Evolutionary conservation across 495 filamentous ascomycete species (phyloP).

Genomic region (Hyaloscypha finlandica): DNA sequence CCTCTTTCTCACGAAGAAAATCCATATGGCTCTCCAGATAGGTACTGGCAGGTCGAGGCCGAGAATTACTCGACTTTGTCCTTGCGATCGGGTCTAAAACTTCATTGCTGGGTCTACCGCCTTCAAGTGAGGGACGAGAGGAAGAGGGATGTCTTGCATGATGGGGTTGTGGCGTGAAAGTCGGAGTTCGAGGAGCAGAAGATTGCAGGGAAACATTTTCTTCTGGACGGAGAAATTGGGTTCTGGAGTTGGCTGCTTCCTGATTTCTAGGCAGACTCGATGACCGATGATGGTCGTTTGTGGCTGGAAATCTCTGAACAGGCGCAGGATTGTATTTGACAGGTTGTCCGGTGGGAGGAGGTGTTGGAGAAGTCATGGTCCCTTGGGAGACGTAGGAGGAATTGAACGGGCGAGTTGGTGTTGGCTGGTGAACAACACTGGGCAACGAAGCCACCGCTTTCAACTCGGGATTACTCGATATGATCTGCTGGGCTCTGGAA

Average conservation of each 20-base stretch:
- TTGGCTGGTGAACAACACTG: slow-evolving; percentile 57
- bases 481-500: slow-evolving; percentile 54
- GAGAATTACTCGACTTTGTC: slow-evolving; percentile 61
- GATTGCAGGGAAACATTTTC: slow-evolving; percentile 12
- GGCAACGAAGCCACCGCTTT: slow-evolving; percentile 50
- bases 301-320: slow-evolving; percentile 63
- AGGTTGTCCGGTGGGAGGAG: slow-evolving; percentile 47
- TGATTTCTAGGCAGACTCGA: slow-evolving; percentile 52
- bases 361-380: slow-evolving; percentile 83
- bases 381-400: slow-evolving; percentile 87
- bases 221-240: slow-evolving; percentile 33
- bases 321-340: slow-evolving; percentile 43
- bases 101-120: slow-evolving; percentile 65
- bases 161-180: slow-evolving; percentile 15
- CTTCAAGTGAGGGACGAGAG: slow-evolving; percentile 79
- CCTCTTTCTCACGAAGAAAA: slow-evolving; percentile 29
- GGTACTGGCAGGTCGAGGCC: slow-evolving; percentile 70
- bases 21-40: slow-evolving; percentile 77
- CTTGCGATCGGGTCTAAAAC: slow-evolving; percentile 53
- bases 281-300: slow-evolving; percentile 54
- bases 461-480: slow-evolving; percentile 53
- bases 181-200: slow-evolving; percentile 17
- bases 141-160: slow-evolving; percentile 55
- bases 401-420: slow-evolving; percentile 43
- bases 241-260: slow-evolving; percentile 35